Evolutionary conservation across 1,284 basidiomycete species (phyloP).

Genomic region (Tranzscheliella williamsii): DNA sequence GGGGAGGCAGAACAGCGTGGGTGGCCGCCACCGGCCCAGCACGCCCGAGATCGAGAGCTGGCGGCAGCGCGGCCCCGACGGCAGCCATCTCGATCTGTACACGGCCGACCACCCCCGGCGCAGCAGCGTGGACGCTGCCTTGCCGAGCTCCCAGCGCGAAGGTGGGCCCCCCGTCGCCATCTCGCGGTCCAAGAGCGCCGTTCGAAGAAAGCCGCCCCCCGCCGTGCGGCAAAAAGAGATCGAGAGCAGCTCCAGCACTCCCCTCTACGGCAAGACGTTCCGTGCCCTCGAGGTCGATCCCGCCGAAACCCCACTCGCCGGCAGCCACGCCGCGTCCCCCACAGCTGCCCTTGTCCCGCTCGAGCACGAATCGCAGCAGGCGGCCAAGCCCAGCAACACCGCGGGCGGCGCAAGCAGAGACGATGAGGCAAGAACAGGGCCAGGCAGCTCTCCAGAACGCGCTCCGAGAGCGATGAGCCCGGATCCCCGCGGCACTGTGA

Average conservation of each 20-base stretch:
- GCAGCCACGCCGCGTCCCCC: slow-evolving; percentile 14
- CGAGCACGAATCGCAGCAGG: neutral
- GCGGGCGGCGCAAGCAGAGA: too few relatives aligned
- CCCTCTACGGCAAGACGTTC: slow-evolving; percentile 8
- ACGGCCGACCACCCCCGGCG: neutral
- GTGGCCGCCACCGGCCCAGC: slow-evolving; percentile 7
- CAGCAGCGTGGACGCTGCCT: slow-evolving; percentile 12
- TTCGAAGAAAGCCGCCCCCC: slow-evolving; percentile 25
- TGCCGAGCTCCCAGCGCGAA: slow-evolving; percentile 3
- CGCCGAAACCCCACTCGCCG: slow-evolving; percentile 5
- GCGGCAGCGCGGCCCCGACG: slow-evolving; percentile 8
- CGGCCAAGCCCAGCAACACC: neutral
- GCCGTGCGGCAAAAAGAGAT: slow-evolving; percentile 31
- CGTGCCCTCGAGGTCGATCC: slow-evolving; percentile 12
- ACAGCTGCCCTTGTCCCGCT: neutral
- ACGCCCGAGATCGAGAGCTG: slow-evolving; percentile 46
- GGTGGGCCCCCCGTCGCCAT: slow-evolving; percentile 19
- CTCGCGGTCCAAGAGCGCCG: slow-evolving; percentile 13
- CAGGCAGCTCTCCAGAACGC: neutral
- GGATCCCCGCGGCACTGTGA: too few relatives aligned
- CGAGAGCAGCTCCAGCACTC: slow-evolving; percentile 27
- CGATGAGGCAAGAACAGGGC: too few relatives aligned
- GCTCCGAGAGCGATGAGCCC: neutral
- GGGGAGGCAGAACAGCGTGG: slow-evolving; percentile 1
- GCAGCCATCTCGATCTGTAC: neutral